Evolutionary conservation across 2,329 filamentous ascomycete genomes (phyloP), one percentile per base, ranked within the genome.

Genomic region (Arthrobotrys sinensis): DNA sequence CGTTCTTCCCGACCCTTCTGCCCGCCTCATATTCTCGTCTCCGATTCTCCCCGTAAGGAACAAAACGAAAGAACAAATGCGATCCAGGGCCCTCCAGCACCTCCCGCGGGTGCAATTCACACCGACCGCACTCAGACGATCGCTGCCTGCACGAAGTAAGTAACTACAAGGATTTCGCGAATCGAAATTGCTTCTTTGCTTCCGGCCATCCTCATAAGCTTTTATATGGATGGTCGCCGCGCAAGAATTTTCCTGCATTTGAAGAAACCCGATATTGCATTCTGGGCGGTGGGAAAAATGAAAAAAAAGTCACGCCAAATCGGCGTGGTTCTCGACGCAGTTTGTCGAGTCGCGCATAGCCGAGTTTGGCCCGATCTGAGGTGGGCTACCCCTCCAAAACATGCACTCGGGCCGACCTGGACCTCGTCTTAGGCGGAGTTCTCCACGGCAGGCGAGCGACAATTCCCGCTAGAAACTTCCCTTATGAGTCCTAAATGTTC

Each of bases 281-380:
- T 48, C 19, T 50, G 46, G 38, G 69, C 32, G n/a, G 4, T 36
- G 43, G 11, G 45, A 52, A 40, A 57, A 53, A 52, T 34, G 40
- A 64, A 76, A 38, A 60, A 64, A 70, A 70, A 65, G 43, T 77
- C 72, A 77, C 72, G 72, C 55, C 72, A 77, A 69, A 65, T 77
- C 72, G 72, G 72, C 72, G 72, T 77, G 72, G 62, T 76, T 57
- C 55, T 63, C 43, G 53, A 69, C 48, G 71, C 45, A 66, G 38
- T 24, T 38, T 52, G 24, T 50, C 32, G 8, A 34, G 38, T 70
- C 72, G 75, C 75, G 75, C 48, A 60, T 57, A 67, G 62, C 75
- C 75, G 75, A 71, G 53, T 77, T 57, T 57, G 36, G 36, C 28
- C 62, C 69, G 69, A 73, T 34, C 34, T 71, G 43, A 34, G 14